Conservation (phyloP, 257 asterid species). For the Buddleja alternifolia region DNA sequence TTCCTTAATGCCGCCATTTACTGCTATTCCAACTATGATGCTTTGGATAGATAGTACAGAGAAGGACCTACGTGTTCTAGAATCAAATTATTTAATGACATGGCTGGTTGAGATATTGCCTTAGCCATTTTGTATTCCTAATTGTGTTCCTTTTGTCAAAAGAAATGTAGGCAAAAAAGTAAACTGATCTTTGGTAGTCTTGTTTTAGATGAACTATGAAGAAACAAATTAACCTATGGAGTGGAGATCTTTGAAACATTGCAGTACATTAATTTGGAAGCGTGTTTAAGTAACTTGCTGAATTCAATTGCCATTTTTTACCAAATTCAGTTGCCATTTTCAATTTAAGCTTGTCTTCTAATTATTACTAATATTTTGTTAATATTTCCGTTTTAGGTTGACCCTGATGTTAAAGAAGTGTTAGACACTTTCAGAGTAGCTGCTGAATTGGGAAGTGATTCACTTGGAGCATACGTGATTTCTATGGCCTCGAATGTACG, state of each 20-base stretch:
- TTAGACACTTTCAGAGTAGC: conserved; percentile 94
- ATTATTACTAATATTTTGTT: background rate
- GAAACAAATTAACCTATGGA: background rate
- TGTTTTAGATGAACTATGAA: background rate
- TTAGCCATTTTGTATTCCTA: background rate
- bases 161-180: background rate
- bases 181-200: background rate
- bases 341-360: background rate
- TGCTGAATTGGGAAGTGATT: conserved; percentile 91
- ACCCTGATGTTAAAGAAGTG: conserved; percentile 87
- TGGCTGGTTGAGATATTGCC: background rate
- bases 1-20: too few species aligned
- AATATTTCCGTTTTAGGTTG: conserved; percentile 50
- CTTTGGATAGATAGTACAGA: too few species aligned
- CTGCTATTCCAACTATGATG: too few species aligned
- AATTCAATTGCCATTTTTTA: background rate
- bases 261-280: background rate
- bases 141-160: background rate
- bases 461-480: conserved; percentile 97
- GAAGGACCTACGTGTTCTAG: background rate
- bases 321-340: conserved; percentile 6
- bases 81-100: background rate
- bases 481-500: conserved; percentile 96
- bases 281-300: background rate
- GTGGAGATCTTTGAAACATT: conserved; percentile 14